Base-by-base conservation (phyloP, 129 eudicot species). In the Lactuca saligna region DNA sequence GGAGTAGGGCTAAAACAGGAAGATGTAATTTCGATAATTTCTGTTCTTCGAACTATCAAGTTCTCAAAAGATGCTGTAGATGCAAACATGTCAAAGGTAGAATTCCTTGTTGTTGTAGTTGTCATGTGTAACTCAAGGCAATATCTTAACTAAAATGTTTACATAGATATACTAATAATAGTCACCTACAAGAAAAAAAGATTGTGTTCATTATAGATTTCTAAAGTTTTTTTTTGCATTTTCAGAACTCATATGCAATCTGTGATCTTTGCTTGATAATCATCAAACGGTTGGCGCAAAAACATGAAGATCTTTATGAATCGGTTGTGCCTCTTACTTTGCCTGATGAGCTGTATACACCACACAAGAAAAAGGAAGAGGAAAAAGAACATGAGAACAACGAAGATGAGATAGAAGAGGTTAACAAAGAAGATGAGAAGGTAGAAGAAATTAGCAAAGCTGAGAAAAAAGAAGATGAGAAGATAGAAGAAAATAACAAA, bases 191-290 rank as follows among this genome's bases (percentile, higher is more conserved):
- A 11, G 57, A 65, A 65, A 56, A 16, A 44, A 42, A 25, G 29
- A 25, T 29, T 48, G 54, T 15, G 48, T 39, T 58, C 57, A 42
- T 64, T 25, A 11, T 71, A 37, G 49, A 37, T 54, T 76, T 3
- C 38, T 80, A 50, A 69, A 71, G 67, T 63, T 29, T 57, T 63
- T 29, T 57, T 55, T 84, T 55, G 57, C 79, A 20, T 75, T 54
- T 75, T 67, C 95, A 93, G 99, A 93, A 93, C 74, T 87, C 82
- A 16, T 72, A 89, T 78, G 97, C 90, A 67, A 82, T 93, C 59
- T 87, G 95, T 54, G 99, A 93, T 42, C 92, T 93, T 71, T 90
- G 97, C 61, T 73, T 93, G 63, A 61, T 83, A 58, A 80, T 93
- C 71, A 71, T 63, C 68, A 89, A 87, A 65, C 86, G 83, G 35